Base-by-base conservation (phyloP, 1,139 yeast species). In the Hansenula sp. region DNA sequence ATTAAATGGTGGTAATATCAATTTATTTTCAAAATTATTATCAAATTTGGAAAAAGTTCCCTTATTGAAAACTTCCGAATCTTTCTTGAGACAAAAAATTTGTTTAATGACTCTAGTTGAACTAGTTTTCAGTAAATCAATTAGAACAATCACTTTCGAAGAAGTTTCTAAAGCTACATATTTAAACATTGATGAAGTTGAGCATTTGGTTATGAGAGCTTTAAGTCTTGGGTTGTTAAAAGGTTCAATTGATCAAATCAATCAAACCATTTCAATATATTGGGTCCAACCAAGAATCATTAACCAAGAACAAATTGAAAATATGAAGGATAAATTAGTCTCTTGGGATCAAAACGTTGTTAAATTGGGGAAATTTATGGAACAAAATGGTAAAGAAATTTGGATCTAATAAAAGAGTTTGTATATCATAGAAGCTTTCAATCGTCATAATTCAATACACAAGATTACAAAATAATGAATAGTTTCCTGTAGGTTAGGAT, bases 221-320 rank as follows among this genome's bases (percentile, higher is more conserved):
- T 79, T 94, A 51, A 81, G 94, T 47, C 71, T 93, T 49, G 87
- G 87, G 17, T 74, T 94, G 55, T 76, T 93, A 56, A 80, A 81
- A 65, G 99, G 99, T 10, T 74, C 78, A 44, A 93, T 93, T 57
- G 95, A 93, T 62, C 96, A 93, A 68, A 89, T 90, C 41, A 79
- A 80, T 45, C 79, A 84, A 61, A 68, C 83, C 12, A 87, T 93
- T 50, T 80, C 85, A 27, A 82, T 93, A 43, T 81, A 88, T 19
- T 93, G 99, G 98, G 83, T 91, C 50, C 98, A 93, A 69, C 98
- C 99, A 45, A 77, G 98, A 59, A 88, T 90, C 45, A 83, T 93
- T 74, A 88, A 88, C 60, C 75, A 73, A 55, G 78, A 77, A 41
- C 98, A 93, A 71, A 87, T 91, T 48, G 77, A 74, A 45, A 75